Evolutionary conservation across 1,139 yeast genomes (phyloP).

Genomic region (Geotrichum citri-aurantii): DNA sequence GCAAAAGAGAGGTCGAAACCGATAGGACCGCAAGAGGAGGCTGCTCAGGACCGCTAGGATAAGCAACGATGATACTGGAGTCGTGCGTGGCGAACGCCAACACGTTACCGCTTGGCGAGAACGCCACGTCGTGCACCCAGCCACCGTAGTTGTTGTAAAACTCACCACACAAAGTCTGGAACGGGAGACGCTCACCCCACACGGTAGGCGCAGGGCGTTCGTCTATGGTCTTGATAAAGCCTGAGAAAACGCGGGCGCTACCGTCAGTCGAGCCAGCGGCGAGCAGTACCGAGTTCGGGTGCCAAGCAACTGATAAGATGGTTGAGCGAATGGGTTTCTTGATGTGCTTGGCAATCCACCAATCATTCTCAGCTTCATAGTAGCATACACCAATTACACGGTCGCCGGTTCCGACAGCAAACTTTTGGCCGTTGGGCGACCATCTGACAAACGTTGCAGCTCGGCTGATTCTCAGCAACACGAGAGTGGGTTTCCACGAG

Average conservation of each 20-base stretch:
- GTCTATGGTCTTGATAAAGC: conserved; percentile 85
- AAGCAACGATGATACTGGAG: conserved; percentile 67
- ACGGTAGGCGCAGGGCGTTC: conserved; percentile 70
- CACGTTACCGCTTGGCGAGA: conserved; percentile 73
- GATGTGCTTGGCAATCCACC: conserved; percentile 99
- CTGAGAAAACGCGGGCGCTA: conserved; percentile 89
- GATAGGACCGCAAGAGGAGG: conserved; percentile 42
- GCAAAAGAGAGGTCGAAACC: conserved; percentile 69
- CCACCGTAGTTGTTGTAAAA: conserved; percentile 70
- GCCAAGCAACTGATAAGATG: conserved; percentile 84
- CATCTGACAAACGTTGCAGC: conserved; percentile 92
- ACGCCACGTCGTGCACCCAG: conserved; percentile 89
- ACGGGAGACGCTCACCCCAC: conserved; percentile 96
- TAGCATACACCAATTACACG: conserved; percentile 92
- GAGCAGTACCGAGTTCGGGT: conserved; percentile 81
- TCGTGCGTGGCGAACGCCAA: conserved; percentile 79
- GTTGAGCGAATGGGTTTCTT: conserved; percentile 91
- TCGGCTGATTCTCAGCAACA: conserved; percentile 81
- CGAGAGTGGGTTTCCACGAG: conserved; percentile 79
- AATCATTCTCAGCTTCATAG: conserved; percentile 91
- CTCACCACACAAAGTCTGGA: conserved; percentile 89
- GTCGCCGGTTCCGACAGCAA: conserved; percentile 97
- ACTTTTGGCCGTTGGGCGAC: conserved; percentile 90
- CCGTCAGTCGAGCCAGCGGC: conserved; percentile 96
- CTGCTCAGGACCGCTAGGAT: conserved; percentile 68